A percentile compares a stretch with the other conserved stretches of the same genome.
Evolutionary conservation across 768 basidiomycete genomes (phyloP).

Genomic region (Russula earlei): DNA sequence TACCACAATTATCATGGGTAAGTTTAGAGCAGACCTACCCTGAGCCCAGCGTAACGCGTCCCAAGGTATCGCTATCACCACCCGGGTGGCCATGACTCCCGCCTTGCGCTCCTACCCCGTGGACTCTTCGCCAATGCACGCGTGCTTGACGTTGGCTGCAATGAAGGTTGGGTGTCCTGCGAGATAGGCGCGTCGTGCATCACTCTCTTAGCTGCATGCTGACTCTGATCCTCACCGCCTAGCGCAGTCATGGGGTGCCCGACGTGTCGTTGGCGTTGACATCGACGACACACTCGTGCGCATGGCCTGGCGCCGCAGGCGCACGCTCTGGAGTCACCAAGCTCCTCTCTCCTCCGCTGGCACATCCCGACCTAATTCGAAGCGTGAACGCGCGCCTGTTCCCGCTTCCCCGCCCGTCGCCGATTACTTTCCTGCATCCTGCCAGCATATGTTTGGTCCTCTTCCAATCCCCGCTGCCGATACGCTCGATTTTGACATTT

Average conservation of each 20-base stretch:
- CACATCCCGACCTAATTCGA: neutral
- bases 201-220: neutral
- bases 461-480: constrained; percentile 52
- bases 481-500: constrained; percentile 20
- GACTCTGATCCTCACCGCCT: neutral
- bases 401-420: neutral
- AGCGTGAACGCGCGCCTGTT: constrained; percentile 18
- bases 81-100: constrained; percentile 37
- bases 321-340: constrained; percentile 64
- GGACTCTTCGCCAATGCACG: constrained; percentile 6
- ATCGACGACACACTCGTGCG: constrained; percentile 71
- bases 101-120: constrained; percentile 48
- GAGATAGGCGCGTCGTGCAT: constrained; percentile 22
- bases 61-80: constrained; percentile 12
- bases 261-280: constrained; percentile 73
- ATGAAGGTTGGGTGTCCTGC: constrained; percentile 15
- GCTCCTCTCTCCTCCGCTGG: constrained; percentile 26
- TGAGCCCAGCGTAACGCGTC: neutral
- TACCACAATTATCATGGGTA: constrained; percentile 22
- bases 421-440: constrained; percentile 69
- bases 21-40: neutral
- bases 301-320: constrained; percentile 63
- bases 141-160: constrained; percentile 18
- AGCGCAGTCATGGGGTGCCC: constrained; percentile 60
- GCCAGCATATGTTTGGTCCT: constrained; percentile 65